Evolutionary conservation across 345 rosid species (phyloP), one percentile per base, ranked within the genome.

Genomic region (Nasturtium officinale): DNA sequence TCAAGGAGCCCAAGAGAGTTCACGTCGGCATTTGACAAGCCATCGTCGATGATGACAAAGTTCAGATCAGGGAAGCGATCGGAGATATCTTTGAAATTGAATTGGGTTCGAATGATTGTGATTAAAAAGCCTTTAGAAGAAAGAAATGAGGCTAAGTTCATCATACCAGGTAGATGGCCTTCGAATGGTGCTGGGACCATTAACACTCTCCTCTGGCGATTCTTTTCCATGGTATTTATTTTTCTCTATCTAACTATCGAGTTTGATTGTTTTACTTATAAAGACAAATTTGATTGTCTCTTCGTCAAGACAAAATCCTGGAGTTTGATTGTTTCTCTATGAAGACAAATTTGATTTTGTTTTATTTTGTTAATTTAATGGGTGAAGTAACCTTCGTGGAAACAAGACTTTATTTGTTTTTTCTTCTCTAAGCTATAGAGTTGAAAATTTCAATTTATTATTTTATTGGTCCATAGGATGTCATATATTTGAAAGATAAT

Each of bases 101-200:
- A 78, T 6, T 33, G 15, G 18, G 82, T 52, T 73, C 83, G 82
- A 62, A 77, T 58, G 18, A 88, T 21, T 13, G 89, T 79, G 72
- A 90, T 80, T 58, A 82, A 77, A 75, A 85, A 87, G n/a, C 89
- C 87, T 32, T 59, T 73, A 12, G 85, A 81, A 48, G 82, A 75
- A 23, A 90, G 88, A 58, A 65, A 59, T 28, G 84, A 58, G 11
- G 80, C 92, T 1, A 87, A 83, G 40, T 83, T 86, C 81, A 89
- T 84, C 88, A 88, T 83, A 0, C 92, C 88, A 60, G 75, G 89
- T 53, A 85, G 54, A 69, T 90, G 95, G 43, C 97, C 95, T 60
- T 84, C 82, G 43, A 80, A 74, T 10, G 92, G 89, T 7, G 61
- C 72, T 0, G 89, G 86, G 25, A 88, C 79, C 9, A 90, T 75